Evolutionary conservation across 75 land plant genomes (phyloP), one percentile per base, ranked within the genome.

Genomic region (Pinus tabuliformis): DNA sequence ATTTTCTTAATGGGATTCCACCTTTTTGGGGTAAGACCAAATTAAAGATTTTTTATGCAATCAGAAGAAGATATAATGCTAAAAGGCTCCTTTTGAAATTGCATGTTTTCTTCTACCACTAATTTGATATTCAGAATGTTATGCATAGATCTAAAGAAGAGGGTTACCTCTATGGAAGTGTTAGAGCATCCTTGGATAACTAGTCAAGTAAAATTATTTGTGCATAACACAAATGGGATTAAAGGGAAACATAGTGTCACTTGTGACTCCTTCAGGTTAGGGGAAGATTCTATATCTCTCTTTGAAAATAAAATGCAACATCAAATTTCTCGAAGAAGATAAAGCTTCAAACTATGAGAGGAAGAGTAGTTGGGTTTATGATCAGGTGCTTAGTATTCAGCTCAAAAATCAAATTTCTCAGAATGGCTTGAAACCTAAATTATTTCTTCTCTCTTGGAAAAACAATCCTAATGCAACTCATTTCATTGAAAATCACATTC

Each of bases 21-120:
- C 91, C 93, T 6, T 89, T 89, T 73, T 91, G 90, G 93, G 93
- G 89, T 15, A 76, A 85, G 77, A 89, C 88, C 15, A 85, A 83
- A 78, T 80, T 84, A 20, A 70, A 54, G 37, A 89, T 92, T 26
- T 87, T 89, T 72, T 81, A 87, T 33, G 89, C 90, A 74, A 86
- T 92, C 21, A 72, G 80, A 58, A 78, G 22, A 82, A 89, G 57
- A 63, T 87, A 15, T 65, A 78, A 59, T 89, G 89, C 56, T 76
- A 79, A 0, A 73, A 84, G 28, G 75, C 80, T 70, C 82, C 83
- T 56, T 92, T 26, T 0, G 88, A 89, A 74, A 81, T 66, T 26
- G 13, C 12, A 72, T 89, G 57, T 89, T 86, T 30, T 71, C 77
- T 36, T 81, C 86, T 71, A 89, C 86, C 0, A 85, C 80, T 83